Conservation (phyloP, 2,329 filamentous ascomycete species). For the Beauveria australis region DNA sequence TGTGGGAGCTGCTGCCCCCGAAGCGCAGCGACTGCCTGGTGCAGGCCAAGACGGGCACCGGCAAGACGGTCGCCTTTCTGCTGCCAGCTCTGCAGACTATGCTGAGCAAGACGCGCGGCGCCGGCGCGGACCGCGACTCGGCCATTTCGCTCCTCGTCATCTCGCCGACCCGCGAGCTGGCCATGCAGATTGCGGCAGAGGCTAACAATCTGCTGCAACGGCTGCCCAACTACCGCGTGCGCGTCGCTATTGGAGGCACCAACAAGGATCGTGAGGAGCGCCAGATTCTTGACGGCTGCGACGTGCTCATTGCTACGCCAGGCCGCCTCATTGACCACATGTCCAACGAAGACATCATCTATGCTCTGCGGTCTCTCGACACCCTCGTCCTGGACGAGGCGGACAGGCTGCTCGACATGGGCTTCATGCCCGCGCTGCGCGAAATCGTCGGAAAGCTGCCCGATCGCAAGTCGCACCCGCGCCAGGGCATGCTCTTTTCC, state of each 20-base stretch:
- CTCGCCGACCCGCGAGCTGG: conserved; percentile 63
- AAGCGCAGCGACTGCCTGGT: conserved; percentile 51
- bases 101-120: conserved; percentile 34
- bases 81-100: conserved; percentile 76
- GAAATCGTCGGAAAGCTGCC: conserved; percentile 69
- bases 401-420: conserved; percentile 72
- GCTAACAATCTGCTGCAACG: conserved; percentile 62
- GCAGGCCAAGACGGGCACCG: conserved; percentile 80
- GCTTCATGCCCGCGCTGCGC: conserved; percentile 71
- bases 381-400: conserved; percentile 80
- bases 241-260: conserved; percentile 69
- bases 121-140: conserved; percentile 20
- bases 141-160: conserved; percentile 56
- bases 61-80: conserved; percentile 78
- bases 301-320: conserved; percentile 74
- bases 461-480: conserved; percentile 45
- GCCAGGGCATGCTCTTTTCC: conserved; percentile 75
- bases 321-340: conserved; percentile 74
- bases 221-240: conserved; percentile 66
- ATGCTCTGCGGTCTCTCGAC: conserved; percentile 60
- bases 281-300: conserved; percentile 62
- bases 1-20: conserved; percentile 38
- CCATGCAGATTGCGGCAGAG: conserved; percentile 63
- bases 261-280: conserved; percentile 68
- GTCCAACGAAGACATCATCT: conserved; percentile 59